Evolutionary conservation across 1,284 basidiomycete genomes (phyloP), one percentile per base, ranked within the genome.

Genomic region (Ceratobasidium sp.): DNA sequence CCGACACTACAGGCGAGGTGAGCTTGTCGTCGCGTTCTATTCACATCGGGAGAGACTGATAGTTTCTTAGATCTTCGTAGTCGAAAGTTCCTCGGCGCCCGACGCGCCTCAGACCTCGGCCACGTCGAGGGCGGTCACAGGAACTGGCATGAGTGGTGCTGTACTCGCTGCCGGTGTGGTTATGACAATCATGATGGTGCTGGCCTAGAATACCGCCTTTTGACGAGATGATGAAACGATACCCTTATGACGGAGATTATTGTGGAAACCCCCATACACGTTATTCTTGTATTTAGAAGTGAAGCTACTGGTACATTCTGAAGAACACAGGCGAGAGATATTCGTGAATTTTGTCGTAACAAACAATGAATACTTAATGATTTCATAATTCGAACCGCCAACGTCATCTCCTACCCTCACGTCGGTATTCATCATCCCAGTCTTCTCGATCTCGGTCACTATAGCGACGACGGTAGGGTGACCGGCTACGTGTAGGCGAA

Each of bases 1-100:
- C 71, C 14, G 71, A 72, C 32, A 46, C 61, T 5, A 72, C 71
- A 16, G 60, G 71, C 0, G 71, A 72, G 45, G 67, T 70, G 28
- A 70, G 67, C 14, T 5, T 43, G 1, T 3, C 18, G 6, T 8
- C 23, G 5, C 1, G 10, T 16, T 5, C n/a, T n/a, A n/a, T n/a
- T n/a, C n/a, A n/a, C n/a, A n/a, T n/a, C n/a, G n/a, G n/a, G n/a
- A n/a, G n/a, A 9, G 10, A 28, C 26, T 45, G 12, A 43, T 46
- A 26, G 6, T 16, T 10, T 3, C 18, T 30, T 21, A 61, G 59
- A 45, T 70, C 5, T 70, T 70, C 41, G 18, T 70, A 9, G 67
- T 70, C 9, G 41, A 70, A 41, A 70, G n/a, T 23, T 41, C 53
- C 26, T 6, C 21, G 36, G 50, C 65, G 2, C 65, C 65, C 10